Evolutionary conservation across 2,329 filamentous ascomycete species (phyloP).

Genomic region (Aspergillus sp.): DNA sequence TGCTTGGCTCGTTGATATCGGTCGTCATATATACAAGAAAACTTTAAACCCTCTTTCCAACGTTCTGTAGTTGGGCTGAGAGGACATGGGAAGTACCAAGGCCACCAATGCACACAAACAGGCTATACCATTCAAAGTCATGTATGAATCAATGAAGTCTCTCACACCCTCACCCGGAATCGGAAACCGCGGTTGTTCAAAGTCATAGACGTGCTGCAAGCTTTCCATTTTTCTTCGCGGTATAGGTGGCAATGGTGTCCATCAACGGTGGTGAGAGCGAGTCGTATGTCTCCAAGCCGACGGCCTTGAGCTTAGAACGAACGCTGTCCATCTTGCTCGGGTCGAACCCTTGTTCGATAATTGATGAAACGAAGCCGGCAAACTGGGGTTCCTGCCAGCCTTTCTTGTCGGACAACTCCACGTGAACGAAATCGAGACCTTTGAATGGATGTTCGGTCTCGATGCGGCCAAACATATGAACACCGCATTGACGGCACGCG

Average conservation of each 20-base stretch:
- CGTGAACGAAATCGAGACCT: slow-evolving; percentile 68
- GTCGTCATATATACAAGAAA: no score
- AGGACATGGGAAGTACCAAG: no score
- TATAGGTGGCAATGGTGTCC: slow-evolving; percentile 60
- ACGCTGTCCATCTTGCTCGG: slow-evolving; percentile 57
- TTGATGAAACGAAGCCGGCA: slow-evolving; percentile 65
- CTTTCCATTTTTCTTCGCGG: slow-evolving; percentile 48
- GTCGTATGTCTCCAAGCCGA: slow-evolving; percentile 64
- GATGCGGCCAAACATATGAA: slow-evolving; percentile 65
- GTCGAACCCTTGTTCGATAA: slow-evolving; percentile 67
- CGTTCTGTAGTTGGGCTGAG: no score
- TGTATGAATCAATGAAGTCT: no score
- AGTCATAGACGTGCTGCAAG: slow-evolving; percentile 26
- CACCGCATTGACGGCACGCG: slow-evolving; percentile 61
- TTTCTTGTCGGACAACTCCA: slow-evolving; percentile 57
- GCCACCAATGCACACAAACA: no score
- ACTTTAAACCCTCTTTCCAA: no score
- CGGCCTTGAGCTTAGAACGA: slow-evolving; percentile 50
- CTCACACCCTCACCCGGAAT: no score
- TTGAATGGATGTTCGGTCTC: slow-evolving; percentile 65
- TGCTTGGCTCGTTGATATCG: no score
- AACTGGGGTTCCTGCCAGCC: slow-evolving; percentile 74
- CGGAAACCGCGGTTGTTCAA: no score
- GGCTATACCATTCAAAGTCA: no score
- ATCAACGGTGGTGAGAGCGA: slow-evolving; percentile 61